phyloP scores from a whole-genome alignment of 768 basidiomycete species.

The Infundibulicybe gibba region DNA sequence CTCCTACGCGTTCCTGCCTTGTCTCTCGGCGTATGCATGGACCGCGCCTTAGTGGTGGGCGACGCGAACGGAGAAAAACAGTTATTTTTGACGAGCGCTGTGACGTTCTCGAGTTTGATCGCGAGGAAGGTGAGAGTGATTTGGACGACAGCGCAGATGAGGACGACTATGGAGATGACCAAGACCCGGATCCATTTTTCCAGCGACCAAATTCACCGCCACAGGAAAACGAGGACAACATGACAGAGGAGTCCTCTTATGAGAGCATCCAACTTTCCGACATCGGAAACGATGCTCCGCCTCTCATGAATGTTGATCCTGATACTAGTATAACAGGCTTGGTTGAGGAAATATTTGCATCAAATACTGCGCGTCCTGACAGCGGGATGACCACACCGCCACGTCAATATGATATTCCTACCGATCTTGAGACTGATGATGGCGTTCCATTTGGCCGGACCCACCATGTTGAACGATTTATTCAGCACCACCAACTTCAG shows the following conservation, averaged over 20 bases:
- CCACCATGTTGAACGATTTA: constrained; percentile 55
- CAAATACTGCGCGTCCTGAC: constrained; percentile 22
- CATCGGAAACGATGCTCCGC: constrained; percentile 26
- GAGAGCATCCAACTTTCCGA: constrained; percentile 44
- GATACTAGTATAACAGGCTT: constrained; percentile 68
- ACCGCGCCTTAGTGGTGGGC: constrained; percentile 55
- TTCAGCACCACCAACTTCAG: constrained; percentile 36
- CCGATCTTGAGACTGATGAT: constrained; percentile 58
- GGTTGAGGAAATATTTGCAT: constrained; percentile 65
- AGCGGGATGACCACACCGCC: constrained; percentile 34
- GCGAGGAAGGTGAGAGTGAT: constrained; percentile 41
- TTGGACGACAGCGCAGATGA: constrained; percentile 18
- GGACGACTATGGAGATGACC: constrained; percentile 20
- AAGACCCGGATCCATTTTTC: constrained; percentile 37
- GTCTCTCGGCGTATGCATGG: constrained; percentile 75
- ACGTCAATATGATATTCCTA: constrained; percentile 38
- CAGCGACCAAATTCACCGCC: constrained; percentile 24
- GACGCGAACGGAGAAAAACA: constrained; percentile 62
- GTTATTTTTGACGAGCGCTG: constrained; percentile 79
- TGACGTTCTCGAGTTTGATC: constrained; percentile 80
- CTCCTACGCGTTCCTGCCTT: constrained; percentile 63
- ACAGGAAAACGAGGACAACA: constrained; percentile 16
- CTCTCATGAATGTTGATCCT: constrained; percentile 35
- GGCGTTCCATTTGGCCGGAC: constrained; percentile 62
- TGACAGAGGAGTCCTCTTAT: constrained; percentile 32